Base-by-base conservation (phyloP, 768 basidiomycete species). In the Phanerochaete carnosa region DNA sequence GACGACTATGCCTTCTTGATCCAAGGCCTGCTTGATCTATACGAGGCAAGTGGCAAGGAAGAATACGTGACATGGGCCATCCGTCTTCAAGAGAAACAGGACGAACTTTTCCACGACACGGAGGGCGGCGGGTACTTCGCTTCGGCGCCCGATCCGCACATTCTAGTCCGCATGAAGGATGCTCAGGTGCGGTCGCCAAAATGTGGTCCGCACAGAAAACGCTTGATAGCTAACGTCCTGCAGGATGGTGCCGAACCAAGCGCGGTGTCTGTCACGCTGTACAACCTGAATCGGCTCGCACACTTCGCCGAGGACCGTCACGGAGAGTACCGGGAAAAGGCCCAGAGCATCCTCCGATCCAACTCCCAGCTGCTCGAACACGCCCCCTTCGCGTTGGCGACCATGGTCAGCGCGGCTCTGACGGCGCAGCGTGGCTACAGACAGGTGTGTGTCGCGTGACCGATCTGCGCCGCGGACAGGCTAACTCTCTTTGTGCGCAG, bases 101-200 rank as follows among this genome's bases (percentile, higher is more conserved):
- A 79, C 52, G 72, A 73, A 62, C 63, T 77, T 5, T 79, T 79
- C 64, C 75, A 71, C 64, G 77, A 79, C 60, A 39, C 66, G 6
- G 63, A 70, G n/a, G 67, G 62, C n/a, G 74, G 75, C n/a, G 77
- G 77, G 8, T 79, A 76, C 64, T 79, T 72, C 57, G 72, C 73
- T 2, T 73, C 71, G 57, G 73, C 74, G 1, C 73, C 71, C 1
- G 75, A 77, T 59, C 64, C 62, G 45, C 69, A 72, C 51, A 75
- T 76, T 45, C 64, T 78, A 30, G 67, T 78, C 11, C 67, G 77
- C 11, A 71, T 76, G 72, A 77, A 77, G 62, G 76, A 77, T 49
- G 65, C 69, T 1, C 66, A 68, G 65, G 66, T 65, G 32, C 6
- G 62, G 5, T 39, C 29, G 7, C 49, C 22, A 29, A 7, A 11